A percentile compares a stretch with the other conserved stretches of the same genome.
Evolutionary conservation across 2,329 filamentous ascomycete species (phyloP).

Genomic region (Pseudonectria buxi): DNA sequence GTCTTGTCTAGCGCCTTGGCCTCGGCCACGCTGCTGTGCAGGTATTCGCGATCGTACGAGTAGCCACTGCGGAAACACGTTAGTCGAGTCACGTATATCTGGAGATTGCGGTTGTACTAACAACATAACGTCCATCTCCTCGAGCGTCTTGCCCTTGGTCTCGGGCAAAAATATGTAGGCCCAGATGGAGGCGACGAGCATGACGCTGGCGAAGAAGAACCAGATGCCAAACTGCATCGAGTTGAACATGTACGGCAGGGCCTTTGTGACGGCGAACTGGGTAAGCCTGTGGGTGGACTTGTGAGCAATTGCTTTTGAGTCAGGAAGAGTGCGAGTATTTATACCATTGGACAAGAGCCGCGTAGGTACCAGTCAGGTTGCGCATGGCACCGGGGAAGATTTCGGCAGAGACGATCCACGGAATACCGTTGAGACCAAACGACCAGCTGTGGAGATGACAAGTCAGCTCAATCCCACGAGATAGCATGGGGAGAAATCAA

Average conservation of each 20-base stretch:
- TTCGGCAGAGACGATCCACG: constrained; percentile 39
- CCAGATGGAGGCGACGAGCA: constrained; percentile 41
- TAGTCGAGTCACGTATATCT: too few species aligned
- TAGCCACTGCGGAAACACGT: constrained; percentile 7
- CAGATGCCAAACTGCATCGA: constrained; percentile 44
- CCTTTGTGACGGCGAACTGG: constrained; percentile 37
- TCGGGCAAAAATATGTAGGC: constrained; percentile 47
- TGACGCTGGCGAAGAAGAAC: constrained; percentile 50
- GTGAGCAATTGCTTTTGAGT: neutral
- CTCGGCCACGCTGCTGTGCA: constrained; percentile 10
- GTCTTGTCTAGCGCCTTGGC: constrained; percentile 9
- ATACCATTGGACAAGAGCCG: constrained; percentile 34
- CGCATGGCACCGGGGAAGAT: constrained; percentile 38
- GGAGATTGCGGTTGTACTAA: constrained; percentile 3
- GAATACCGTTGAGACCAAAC: constrained; percentile 38
- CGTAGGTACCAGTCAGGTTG: constrained; percentile 34
- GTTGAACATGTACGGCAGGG: constrained; percentile 38
- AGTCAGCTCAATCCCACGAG: neutral
- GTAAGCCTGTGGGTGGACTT: constrained; percentile 19
- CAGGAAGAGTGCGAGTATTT: neutral
- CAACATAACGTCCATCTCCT: constrained; percentile 42
- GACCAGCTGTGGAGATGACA: constrained; percentile 28
- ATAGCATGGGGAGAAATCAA: fast-evolving
- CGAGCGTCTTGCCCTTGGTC: constrained; percentile 48
- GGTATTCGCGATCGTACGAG: constrained; percentile 12